Conservation (phyloP, 2,329 filamentous ascomycete species). For the Xylaria sp. region DNA sequence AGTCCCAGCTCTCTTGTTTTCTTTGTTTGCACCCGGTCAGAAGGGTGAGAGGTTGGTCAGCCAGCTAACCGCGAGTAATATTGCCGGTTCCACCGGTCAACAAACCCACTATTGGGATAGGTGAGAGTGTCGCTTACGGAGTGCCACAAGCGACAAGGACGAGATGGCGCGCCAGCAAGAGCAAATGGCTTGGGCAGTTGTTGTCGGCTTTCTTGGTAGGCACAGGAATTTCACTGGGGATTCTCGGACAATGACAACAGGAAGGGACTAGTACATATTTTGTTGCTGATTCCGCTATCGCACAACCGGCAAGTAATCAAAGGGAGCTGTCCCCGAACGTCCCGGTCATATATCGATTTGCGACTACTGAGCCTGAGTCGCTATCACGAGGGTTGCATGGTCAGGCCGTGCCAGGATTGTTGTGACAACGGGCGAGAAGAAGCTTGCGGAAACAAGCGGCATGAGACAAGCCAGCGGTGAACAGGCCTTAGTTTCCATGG, state of each 20-base stretch:
- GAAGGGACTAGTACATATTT: slow-evolving; percentile 37
- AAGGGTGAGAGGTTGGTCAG: slow-evolving; percentile 34
- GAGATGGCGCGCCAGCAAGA: slow-evolving; percentile 38
- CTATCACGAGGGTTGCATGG: slow-evolving; percentile 43
- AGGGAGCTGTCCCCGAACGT: slow-evolving; percentile 36
- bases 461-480: slow-evolving; percentile 34
- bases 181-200: slow-evolving; percentile 4
- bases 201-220: slow-evolving; percentile 6
- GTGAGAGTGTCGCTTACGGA: slow-evolving; percentile 16
- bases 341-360: slow-evolving; percentile 39
- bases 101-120: slow-evolving; percentile 38
- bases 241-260: slow-evolving; percentile 35
- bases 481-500: slow-evolving; percentile 28
- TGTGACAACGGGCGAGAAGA: slow-evolving; percentile 17
- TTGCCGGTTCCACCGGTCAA: slow-evolving; percentile 41
- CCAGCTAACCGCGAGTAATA: slow-evolving; percentile 42
- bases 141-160: slow-evolving; percentile 36
- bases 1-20: slow-evolving; percentile 28
- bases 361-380: slow-evolving; percentile 40
- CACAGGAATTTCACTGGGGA: slow-evolving; percentile 18
- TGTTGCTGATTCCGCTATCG: slow-evolving; percentile 49
- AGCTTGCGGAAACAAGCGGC: slow-evolving; percentile 29
- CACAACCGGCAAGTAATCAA: slow-evolving; percentile 42
- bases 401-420: slow-evolving; percentile 34
- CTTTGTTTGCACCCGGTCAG: slow-evolving; percentile 37